These are phyloP conservation scores for Domatiomyces catenatus DNA, from an alignment of 2,329 filamentous ascomycete genomes.

Conservation along the genomic window DNA sequence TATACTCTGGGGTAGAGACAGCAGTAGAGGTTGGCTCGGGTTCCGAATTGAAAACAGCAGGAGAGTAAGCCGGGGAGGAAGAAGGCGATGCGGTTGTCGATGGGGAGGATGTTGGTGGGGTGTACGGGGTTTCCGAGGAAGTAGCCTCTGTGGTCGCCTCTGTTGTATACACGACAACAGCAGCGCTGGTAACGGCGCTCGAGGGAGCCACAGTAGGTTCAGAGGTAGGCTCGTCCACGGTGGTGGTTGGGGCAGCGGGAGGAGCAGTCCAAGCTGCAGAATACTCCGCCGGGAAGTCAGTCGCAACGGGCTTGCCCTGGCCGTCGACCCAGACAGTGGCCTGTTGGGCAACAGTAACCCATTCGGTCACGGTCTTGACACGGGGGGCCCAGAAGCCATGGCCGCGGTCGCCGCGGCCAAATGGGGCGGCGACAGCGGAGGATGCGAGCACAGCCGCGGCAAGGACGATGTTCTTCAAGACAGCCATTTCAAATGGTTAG, in stretches of 20 bases:
- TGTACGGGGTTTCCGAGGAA: constrained; percentile 1
- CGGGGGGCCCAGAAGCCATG: constrained; percentile 5
- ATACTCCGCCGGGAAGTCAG: neutral
- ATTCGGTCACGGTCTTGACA: constrained; percentile 12
- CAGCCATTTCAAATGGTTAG: constrained; percentile 10
- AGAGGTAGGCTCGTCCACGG: constrained; percentile 1
- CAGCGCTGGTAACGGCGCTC: neutral
- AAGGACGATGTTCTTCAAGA: constrained; percentile 14
- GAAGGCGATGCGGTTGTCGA: no score
- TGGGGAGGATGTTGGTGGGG: constrained; percentile 1
- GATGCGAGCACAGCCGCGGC: constrained; percentile 13
- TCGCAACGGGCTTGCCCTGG: neutral
- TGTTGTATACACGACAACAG: neutral
- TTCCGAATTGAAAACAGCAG: neutral
- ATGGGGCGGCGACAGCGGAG: constrained; percentile 9
- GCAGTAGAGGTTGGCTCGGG: neutral
- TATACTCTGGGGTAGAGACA: neutral
- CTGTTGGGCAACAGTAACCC: constrained; percentile 14
- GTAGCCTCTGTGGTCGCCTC: neutral
- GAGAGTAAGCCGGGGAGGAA: neutral
- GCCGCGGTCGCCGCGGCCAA: constrained; percentile 3
- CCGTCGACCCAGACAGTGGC: constrained; percentile 15
- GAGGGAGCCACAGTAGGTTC: constrained; percentile 1
- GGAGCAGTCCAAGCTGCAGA: constrained; percentile 2
- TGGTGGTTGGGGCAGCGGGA: constrained; percentile 2